phyloP scores from a whole-genome alignment of 345 rosid genomes.

The Linum lewisii region DNA sequence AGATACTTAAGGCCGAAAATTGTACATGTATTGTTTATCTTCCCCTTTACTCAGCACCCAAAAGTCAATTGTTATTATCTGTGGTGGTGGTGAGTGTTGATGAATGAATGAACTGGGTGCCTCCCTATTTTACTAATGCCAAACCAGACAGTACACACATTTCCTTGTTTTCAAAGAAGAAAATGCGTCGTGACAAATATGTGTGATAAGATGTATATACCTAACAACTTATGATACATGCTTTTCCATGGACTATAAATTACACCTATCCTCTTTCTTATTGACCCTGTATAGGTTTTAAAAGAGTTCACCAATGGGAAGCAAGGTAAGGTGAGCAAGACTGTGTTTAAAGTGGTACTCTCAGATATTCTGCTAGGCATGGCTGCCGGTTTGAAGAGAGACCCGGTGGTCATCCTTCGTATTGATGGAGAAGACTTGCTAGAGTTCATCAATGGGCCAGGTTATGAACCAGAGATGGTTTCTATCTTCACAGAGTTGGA shows the following conservation, averaged over 20 bases:
- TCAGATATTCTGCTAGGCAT: slow-evolving; percentile 84
- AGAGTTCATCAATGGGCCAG: slow-evolving; percentile 61
- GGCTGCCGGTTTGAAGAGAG: slow-evolving; percentile 96
- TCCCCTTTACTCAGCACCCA: not conserved
- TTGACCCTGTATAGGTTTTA: slow-evolving; percentile 44
- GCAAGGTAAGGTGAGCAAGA: slow-evolving; percentile 68
- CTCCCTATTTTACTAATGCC: not conserved
- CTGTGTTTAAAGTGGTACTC: slow-evolving; percentile 74
- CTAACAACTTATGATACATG: not conserved
- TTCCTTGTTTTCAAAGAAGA: not conserved
- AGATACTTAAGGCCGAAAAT: not conserved
- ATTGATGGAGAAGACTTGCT: slow-evolving; percentile 89
- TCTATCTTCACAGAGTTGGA: slow-evolving; percentile 44
- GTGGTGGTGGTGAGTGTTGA: not conserved
- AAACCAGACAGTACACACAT: not conserved
- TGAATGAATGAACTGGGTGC: not conserved
- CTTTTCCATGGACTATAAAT: not conserved
- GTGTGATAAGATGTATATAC: not conserved
- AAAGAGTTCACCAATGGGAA: slow-evolving; percentile 83
- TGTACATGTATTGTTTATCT: not conserved
- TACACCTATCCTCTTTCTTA: not conserved
- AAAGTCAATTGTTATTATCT: not conserved
- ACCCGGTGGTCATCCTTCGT: slow-evolving; percentile 85
- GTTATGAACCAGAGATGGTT: slow-evolving; percentile 55
- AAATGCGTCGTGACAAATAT: not conserved